Conservation (phyloP, 2,329 filamentous ascomycete genomes). For the Aspergillus tubingensis region DNA sequence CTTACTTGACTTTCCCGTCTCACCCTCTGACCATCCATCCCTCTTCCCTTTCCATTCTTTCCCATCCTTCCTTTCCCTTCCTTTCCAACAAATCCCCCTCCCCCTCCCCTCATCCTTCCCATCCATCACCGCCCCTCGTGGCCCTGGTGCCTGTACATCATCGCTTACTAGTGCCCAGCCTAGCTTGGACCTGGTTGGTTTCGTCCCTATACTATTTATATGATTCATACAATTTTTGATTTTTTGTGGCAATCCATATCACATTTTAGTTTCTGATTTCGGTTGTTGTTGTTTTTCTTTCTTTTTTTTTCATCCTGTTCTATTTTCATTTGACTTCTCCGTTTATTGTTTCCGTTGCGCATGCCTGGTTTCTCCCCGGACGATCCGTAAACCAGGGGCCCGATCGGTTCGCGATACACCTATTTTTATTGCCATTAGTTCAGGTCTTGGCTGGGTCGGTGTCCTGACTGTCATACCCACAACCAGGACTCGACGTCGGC, state of each 20-base stretch:
- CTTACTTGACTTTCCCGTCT: conserved; percentile 1
- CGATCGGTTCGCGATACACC: conserved; percentile 10
- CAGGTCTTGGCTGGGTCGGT: conserved; percentile 22
- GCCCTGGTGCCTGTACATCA: conserved; percentile 21
- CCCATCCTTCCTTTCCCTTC: conserved; percentile 8
- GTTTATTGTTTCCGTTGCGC: conserved; percentile 1
- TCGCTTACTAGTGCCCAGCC: conserved; percentile 11
- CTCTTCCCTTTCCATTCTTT: conserved; percentile 17
- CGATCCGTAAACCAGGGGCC: conserved; percentile 12
- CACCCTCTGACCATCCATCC: not conserved
- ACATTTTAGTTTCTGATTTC: not conserved
- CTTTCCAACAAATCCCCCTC: conserved; percentile 1
- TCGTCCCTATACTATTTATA: not conserved
- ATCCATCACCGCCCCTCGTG: conserved; percentile 10
- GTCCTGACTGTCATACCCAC: conserved; percentile 23
- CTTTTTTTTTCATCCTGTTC: conserved; percentile 16
- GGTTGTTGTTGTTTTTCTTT: not conserved
- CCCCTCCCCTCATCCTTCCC: conserved; percentile 6
- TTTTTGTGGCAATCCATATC: not conserved
- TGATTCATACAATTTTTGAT: not conserved
- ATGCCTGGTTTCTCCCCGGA: conserved; percentile 7
- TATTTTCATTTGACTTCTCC: conserved; percentile 7
- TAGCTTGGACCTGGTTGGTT: conserved; percentile 1
- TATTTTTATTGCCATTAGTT: conserved; percentile 19
- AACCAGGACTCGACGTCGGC: conserved; percentile 19